Base-by-base conservation (phyloP, 2,329 filamentous ascomycete genomes). In the Dactylella cylindrospora region DNA sequence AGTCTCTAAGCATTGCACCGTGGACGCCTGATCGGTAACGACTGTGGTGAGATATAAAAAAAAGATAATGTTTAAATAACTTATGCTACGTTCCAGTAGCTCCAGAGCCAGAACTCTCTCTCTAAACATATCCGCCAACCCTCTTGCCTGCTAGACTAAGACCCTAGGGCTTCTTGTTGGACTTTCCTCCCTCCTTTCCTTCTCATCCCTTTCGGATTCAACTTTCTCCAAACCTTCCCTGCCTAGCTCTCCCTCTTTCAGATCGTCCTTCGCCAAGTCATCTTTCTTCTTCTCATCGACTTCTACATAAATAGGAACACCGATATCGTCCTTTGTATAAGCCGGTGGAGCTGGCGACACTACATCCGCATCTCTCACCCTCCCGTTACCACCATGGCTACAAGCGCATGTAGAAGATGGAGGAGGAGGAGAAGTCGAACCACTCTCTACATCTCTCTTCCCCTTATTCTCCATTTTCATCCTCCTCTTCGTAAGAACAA, bases 311-410 rank as follows among this genome's bases (percentile, higher is more conserved):
- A 40, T 38, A 8, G 39, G 7, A 26, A 51, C 12, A 6, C 8
- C 36, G n/a, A 22, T 25, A 13, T 51, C 36, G n/a, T 51, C 12
- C 20, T 33, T 4, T 5, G 36, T 32, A 22, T 51, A 51, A 19
- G 23, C 26, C n/a, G 47, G 47, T 3, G 47, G 47, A 6, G 36
- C 26, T 7, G 47, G 47, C 32, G 47, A 41, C 9, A 41, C 47
- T 3, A 17, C 20, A 17, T 51, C 36, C 1, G 28, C 4, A 26
- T 51, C 25, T 10, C 23, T 22, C 7, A 12, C n/a, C 2, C 32
- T 23, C 28, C 15, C 20, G 10, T 23, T 25, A 6, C 17, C 28
- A 5, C 9, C n/a, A 15, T 22, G 8, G 19, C 41, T 7, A 23
- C 29, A n/a, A n/a, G n/a, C n/a, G n/a, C n/a, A n/a, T n/a, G n/a